These are phyloP conservation scores for Neobulgaria alba DNA, from an alignment of 2,329 filamentous ascomycete species.

Conservation along the genomic window DNA sequence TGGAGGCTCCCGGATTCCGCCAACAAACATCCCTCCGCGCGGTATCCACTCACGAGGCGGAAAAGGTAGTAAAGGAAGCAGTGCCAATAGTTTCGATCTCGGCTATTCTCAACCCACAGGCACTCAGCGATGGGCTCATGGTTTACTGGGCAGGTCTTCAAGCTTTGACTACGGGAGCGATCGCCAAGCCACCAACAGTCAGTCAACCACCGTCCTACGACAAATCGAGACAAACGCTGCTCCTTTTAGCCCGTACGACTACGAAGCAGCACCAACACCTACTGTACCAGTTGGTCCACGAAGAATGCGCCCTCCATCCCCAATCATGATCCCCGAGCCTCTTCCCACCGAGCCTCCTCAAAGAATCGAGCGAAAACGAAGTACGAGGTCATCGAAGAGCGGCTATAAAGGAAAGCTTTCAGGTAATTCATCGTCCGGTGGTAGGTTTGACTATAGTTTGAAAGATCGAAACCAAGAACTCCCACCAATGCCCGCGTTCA, in stretches of 20 bases:
- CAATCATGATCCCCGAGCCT: conserved; percentile 25
- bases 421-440: conserved; percentile 26
- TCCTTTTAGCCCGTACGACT: conserved; percentile 36
- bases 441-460: conserved; percentile 28
- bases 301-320: conserved; percentile 35
- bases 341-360: conserved; percentile 21
- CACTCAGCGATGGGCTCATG: conserved; percentile 49
- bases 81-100: conserved; percentile 56
- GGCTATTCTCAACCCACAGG: conserved; percentile 50
- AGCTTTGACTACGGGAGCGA: conserved; percentile 53
- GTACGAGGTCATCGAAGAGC: conserved; percentile 45
- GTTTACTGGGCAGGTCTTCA: not conserved
- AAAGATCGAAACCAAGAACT: conserved; percentile 22
- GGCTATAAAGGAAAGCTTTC: conserved; percentile 34
- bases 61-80: conserved; percentile 66
- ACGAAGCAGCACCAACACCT: conserved; percentile 79
- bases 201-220: conserved; percentile 26
- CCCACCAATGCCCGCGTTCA: conserved; percentile 29
- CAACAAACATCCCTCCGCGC: conserved; percentile 33
- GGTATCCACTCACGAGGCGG: conserved; percentile 45
- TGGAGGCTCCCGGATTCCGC: conserved; percentile 25
- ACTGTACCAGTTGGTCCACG: conserved; percentile 75
- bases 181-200: conserved; percentile 23
- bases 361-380: conserved; percentile 46
- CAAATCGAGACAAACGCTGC: conserved; percentile 13